These are phyloP conservation scores for Stephania japonica DNA, from an alignment of 164 flowering plant genomes.

Conservation along the genomic window DNA sequence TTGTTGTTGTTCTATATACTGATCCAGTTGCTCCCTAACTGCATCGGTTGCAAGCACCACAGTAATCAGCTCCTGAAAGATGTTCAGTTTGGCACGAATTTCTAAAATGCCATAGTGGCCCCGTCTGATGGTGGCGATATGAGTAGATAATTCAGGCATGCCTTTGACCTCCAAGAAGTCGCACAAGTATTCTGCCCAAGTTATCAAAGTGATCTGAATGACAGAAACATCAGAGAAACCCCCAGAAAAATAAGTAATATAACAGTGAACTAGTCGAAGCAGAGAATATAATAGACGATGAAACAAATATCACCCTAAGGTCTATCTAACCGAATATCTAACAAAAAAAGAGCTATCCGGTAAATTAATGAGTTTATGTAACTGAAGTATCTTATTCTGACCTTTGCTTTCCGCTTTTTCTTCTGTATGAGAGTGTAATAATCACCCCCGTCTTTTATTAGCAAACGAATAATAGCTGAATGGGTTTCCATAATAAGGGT, in stretches of 20 bases:
- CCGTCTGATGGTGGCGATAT: constrained; percentile 58
- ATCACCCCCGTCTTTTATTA: constrained; percentile 53
- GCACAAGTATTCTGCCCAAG: constrained; percentile 79
- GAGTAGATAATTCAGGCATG: constrained; percentile 35
- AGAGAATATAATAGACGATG: not conserved
- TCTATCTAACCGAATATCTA: not conserved
- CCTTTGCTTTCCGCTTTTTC: constrained; percentile 62
- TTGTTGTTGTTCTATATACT: constrained; percentile 56
- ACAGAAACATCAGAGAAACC: constrained; percentile 9
- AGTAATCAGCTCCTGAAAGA: constrained; percentile 55
- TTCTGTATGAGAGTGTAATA: constrained; percentile 34
- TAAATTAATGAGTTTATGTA: not conserved
- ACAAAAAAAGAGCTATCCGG: not conserved
- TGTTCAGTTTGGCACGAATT: constrained; percentile 49
- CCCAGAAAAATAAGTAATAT: constrained; percentile 3
- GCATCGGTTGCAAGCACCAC: constrained; percentile 43
- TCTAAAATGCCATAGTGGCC: constrained; percentile 84
- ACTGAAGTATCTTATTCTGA: constrained; percentile 13
- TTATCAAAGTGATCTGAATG: constrained; percentile 66
- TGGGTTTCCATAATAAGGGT: constrained; percentile 65
- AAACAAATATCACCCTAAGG: not conserved
- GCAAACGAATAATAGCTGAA: constrained; percentile 63
- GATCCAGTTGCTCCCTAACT: constrained; percentile 62
- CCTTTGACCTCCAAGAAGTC: constrained; percentile 73
- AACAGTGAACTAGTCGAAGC: not conserved